These are phyloP conservation scores for Kitagawia praeruptora DNA, from an alignment of 129 eudicot species.

Conservation along the genomic window DNA sequence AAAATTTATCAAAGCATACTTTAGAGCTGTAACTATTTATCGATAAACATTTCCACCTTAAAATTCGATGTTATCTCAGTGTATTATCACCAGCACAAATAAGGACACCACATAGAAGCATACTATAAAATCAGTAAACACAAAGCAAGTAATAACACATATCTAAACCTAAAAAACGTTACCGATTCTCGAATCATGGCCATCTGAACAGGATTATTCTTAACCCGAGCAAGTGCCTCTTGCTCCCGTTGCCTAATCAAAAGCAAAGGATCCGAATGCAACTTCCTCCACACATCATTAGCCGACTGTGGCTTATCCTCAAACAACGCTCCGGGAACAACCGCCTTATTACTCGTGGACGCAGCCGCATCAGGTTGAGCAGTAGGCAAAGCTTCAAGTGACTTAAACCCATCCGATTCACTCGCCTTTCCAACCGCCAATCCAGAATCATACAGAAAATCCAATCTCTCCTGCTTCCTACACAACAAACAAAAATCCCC, in stretches of 20 bases:
- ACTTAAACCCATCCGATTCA: constrained; percentile 50
- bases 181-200: constrained; percentile 92
- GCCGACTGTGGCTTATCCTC: constrained; percentile 96
- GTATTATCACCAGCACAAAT: neutral
- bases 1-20: neutral
- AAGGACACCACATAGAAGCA: neutral
- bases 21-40: neutral
- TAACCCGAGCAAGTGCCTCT: constrained; percentile 83
- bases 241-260: constrained; percentile 87
- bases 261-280: constrained; percentile 86
- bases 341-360: constrained; percentile 30
- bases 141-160: neutral
- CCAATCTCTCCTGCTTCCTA: constrained; percentile 89
- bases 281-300: constrained; percentile 95
- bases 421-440: constrained; percentile 59
- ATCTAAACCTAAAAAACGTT: constrained; percentile 8
- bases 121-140: neutral
- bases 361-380: constrained; percentile 23
- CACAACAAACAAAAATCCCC: neutral
- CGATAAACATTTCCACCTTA: neutral
- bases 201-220: constrained; percentile 91
- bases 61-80: neutral
- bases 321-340: constrained; percentile 73
- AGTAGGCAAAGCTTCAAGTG: constrained; percentile 45
- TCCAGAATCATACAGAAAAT: constrained; percentile 84